Base-by-base conservation (phyloP, 2,329 filamentous ascomycete genomes). In the Colletotrichum agaves region DNA sequence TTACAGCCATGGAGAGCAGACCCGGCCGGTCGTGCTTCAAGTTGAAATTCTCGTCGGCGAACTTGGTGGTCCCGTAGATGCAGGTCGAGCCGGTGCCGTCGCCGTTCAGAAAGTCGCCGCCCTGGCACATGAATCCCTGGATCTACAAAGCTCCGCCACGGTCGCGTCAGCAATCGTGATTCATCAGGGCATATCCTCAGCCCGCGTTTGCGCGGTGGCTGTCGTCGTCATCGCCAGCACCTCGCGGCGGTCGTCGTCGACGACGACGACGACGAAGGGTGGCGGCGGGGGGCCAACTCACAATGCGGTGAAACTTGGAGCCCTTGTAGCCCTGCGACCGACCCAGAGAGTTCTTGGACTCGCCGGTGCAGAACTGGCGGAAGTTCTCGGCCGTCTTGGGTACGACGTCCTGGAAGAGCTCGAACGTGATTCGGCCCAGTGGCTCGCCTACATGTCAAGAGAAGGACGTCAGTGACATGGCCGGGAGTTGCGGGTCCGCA, bases 381-480 rank as follows among this genome's bases (percentile, higher is more conserved):
- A 99, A 98, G 83, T 98, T 98, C 80, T 98, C 96, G 33, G 94
- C 93, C 8, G 96, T 98, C 74, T 90, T 91, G 71, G 94, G 94
- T 0, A 93, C 92, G 21, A 91, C 85, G 80, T 97, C 87, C 69
- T 90, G 89, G 84, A 96, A 98, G 69, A 99, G 88, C 80, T 98
- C 93, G 78, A 97, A 94, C 72, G 92, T 94, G 75, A 97, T 89
- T 65, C 94, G 90, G 70, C 94, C 94, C 15, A 97, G 87, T 3
- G 93, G 90, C 75, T 97, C 93, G 69, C 94, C 94, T 96, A 72
- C 10, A 11, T 4, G 35, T 37, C 11, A 15, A 4, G 35, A 37
- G 35, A 27, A 44, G 31, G 31, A 52, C n/a, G 61, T 59, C 10
- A 66, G 62, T 39, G 5, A 21, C 33, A 15, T 2, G 17, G 19